Percentiles rank a stretch among this genome's conserved stretches.
Evolutionary conservation across 2,329 filamentous ascomycete genomes (phyloP).

Genomic region (Colletotrichum scovillei): DNA sequence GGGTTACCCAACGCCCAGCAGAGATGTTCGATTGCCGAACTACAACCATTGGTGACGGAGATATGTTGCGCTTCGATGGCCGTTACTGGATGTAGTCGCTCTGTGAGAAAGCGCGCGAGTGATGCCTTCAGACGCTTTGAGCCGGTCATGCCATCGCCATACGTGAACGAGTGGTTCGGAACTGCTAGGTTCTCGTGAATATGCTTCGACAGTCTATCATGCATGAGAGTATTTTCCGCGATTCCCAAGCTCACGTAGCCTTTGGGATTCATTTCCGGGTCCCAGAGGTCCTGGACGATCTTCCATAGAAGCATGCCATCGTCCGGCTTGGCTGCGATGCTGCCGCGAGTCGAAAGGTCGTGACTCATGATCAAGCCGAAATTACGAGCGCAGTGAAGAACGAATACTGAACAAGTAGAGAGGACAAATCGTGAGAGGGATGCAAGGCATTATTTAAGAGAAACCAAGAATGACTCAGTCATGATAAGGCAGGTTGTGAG

Average conservation of each 20-base stretch:
- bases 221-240: conserved; percentile 65
- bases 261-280: conserved; percentile 51
- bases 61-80: conserved; percentile 47
- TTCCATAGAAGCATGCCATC: conserved; percentile 51
- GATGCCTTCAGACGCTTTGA: conserved; percentile 46
- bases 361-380: background rate
- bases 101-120: conserved; percentile 50
- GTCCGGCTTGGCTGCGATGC: conserved; percentile 42
- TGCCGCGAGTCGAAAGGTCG: conserved; percentile 43
- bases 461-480: background rate
- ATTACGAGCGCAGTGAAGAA: too few relatives aligned
- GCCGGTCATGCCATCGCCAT: conserved; percentile 53
- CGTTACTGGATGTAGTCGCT: conserved; percentile 43
- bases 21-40: conserved; percentile 52
- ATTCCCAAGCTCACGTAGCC: conserved; percentile 63
- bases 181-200: conserved; percentile 44
- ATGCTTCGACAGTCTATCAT: conserved; percentile 54
- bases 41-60: conserved; percentile 53
- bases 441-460: background rate
- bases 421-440: background rate
- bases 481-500: background rate
- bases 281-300: conserved; percentile 56
- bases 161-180: conserved; percentile 52
- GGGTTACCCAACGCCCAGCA: conserved; percentile 53
- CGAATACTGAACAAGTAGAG: background rate